Percentiles rank a stretch among this genome's conserved stretches.
Conservation (phyloP, 75 land plant species). For the Cryptomeria japonica region DNA sequence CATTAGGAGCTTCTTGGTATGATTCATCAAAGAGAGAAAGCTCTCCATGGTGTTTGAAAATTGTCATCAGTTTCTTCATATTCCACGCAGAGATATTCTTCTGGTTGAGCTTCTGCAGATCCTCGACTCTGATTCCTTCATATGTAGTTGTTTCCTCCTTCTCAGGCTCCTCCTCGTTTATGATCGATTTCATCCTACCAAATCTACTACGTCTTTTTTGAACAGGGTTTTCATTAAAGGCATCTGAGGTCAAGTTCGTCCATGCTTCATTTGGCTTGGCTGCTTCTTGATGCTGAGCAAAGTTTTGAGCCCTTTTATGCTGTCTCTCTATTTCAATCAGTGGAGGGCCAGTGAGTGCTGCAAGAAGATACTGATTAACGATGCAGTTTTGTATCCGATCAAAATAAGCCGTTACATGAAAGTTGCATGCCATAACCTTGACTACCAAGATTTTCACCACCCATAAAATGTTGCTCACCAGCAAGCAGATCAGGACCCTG, state of each 20-base stretch:
- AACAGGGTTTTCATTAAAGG: neutral
- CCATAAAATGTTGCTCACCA: conserved; percentile 25
- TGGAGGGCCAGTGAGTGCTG: conserved; percentile 25
- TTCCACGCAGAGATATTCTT: conserved; percentile 35
- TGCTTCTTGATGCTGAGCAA: neutral
- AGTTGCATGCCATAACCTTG: conserved; percentile 17
- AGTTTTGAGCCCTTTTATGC: neutral
- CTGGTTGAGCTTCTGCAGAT: conserved; percentile 44
- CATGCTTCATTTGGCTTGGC: neutral
- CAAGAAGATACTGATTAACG: conserved; percentile 28
- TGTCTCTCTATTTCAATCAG: conserved; percentile 5
- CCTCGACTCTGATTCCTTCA: neutral
- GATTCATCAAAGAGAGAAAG: conserved; percentile 20
- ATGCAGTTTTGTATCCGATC: conserved; percentile 28
- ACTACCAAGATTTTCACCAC: conserved; percentile 19
- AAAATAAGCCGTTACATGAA: conserved; percentile 25
- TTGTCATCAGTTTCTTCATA: conserved; percentile 32
- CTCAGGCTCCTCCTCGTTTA: neutral
- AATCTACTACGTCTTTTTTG: neutral
- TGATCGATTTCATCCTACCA: neutral
- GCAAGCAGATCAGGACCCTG: conserved; percentile 20
- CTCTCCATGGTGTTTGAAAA: conserved; percentile 26
- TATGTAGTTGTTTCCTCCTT: neutral
- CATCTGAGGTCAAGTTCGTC: neutral
- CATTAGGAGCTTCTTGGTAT: conserved; percentile 10